Percentiles rank a stretch among this genome's conserved stretches.
Conservation (phyloP, 2,329 filamentous ascomycete genomes). For the Aspergillus sp. region DNA sequence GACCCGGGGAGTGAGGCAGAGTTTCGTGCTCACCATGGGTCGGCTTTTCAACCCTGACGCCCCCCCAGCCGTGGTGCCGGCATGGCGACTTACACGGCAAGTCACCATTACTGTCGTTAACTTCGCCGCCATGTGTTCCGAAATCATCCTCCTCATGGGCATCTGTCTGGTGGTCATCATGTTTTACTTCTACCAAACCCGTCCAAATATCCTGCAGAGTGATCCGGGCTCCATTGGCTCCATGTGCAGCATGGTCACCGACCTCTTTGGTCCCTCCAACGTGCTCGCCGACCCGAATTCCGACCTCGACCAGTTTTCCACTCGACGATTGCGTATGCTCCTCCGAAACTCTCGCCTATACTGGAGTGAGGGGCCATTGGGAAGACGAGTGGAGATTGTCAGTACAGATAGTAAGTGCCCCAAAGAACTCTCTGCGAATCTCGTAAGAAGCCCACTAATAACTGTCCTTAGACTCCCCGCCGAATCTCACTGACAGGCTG, state of each 20-base stretch:
- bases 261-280: slow-evolving; percentile 29
- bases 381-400: slow-evolving; percentile 29
- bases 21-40: slow-evolving; percentile 30
- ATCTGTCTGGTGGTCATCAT: slow-evolving; percentile 24
- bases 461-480: slow-evolving; percentile 20
- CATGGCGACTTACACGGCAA: slow-evolving; percentile 21
- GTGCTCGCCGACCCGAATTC: slow-evolving; percentile 24
- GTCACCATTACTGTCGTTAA: slow-evolving; percentile 30
- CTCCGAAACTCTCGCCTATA: slow-evolving; percentile 27
- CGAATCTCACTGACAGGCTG: slow-evolving; percentile 23
- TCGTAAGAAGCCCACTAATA: background rate
- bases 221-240: slow-evolving; percentile 34
- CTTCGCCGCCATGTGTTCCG: slow-evolving; percentile 29
- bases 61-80: slow-evolving; percentile 18
- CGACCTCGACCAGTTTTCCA: slow-evolving; percentile 35
- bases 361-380: slow-evolving; percentile 27
- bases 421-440: background rate
- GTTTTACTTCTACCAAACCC: slow-evolving; percentile 27
- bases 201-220: slow-evolving; percentile 30
- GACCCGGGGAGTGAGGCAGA: slow-evolving; percentile 26
- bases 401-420: slow-evolving; percentile 25
- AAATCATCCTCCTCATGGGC: slow-evolving; percentile 27
- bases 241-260: slow-evolving; percentile 35
- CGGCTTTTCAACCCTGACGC: slow-evolving; percentile 31
- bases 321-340: slow-evolving; percentile 29